These are phyloP conservation scores for Salvia hispanica DNA, from an alignment of 257 asterid genomes.

Conservation along the genomic window DNA sequence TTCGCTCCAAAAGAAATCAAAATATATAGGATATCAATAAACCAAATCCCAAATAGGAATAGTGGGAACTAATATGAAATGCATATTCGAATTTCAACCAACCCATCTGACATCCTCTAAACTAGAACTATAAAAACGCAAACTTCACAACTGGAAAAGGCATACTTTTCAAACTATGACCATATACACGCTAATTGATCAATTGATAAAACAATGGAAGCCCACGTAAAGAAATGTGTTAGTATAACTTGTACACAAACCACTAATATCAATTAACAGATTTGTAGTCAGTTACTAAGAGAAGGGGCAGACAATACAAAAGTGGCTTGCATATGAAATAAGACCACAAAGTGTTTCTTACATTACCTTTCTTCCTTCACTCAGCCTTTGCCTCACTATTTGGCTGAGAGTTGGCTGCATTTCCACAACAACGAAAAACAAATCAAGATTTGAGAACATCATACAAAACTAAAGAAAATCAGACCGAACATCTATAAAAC, in stretches of 20 bases:
- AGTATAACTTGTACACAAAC: neutral
- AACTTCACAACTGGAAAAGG: neutral
- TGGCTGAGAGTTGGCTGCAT: conserved; percentile 88
- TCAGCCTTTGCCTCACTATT: conserved; percentile 75
- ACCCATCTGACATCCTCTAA: neutral
- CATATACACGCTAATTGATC: conserved; percentile 2
- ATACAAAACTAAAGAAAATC: neutral
- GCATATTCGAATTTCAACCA: neutral
- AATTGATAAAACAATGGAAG: neutral
- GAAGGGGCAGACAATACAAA: neutral
- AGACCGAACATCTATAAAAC: neutral
- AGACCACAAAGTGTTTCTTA: conserved; percentile 8
- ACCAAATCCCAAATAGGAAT: neutral
- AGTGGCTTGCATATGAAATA: conserved; percentile 22
- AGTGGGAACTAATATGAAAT: neutral
- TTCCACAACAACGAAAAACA: neutral
- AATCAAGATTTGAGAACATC: conserved; percentile 14
- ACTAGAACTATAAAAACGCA: neutral
- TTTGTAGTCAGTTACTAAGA: conserved; percentile 18
- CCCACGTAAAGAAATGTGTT: neutral
- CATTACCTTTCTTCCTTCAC: conserved; percentile 92
- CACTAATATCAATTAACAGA: neutral
- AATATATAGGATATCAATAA: neutral
- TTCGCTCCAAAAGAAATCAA: too few relatives aligned
- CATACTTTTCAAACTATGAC: neutral